These are phyloP conservation scores for Hippophae rhamnoides DNA, from an alignment of 306 rosid species.

Conservation along the genomic window DNA sequence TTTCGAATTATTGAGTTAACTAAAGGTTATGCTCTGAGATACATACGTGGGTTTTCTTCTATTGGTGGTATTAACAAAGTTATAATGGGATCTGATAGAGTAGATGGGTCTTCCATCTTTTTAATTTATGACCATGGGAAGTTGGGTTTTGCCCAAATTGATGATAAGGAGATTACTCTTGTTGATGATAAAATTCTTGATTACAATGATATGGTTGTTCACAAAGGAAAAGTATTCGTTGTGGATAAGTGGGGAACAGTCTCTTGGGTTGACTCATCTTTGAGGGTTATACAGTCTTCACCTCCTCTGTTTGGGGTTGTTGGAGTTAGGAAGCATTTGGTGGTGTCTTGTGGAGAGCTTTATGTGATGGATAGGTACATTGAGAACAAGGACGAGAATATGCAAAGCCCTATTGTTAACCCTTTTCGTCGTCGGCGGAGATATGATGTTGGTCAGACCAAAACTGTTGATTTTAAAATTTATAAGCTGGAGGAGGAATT, in stretches of 20 bases:
- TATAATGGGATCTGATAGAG: constrained; percentile 24
- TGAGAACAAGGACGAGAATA: constrained; percentile 7
- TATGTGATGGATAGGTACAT: constrained; percentile 52
- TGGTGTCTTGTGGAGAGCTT: constrained; percentile 57
- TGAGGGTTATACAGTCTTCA: constrained; percentile 37
- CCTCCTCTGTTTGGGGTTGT: constrained; percentile 41
- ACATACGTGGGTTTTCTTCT: background rate
- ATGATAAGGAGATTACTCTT: constrained; percentile 27
- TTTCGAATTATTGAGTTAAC: constrained; percentile 12
- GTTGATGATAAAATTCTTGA: constrained; percentile 31
- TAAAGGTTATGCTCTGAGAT: constrained; percentile 12
- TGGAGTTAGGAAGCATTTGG: constrained; percentile 55
- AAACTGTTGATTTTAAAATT: constrained; percentile 37
- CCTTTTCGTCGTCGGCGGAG: background rate
- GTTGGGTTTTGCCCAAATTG: constrained; percentile 37
- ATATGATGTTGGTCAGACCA: background rate
- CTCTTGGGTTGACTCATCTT: constrained; percentile 45
- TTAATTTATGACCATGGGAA: constrained; percentile 33
- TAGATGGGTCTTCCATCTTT: constrained; percentile 20
- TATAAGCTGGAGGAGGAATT: constrained; percentile 34
- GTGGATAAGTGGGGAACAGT: constrained; percentile 57
- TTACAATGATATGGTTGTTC: constrained; percentile 52
- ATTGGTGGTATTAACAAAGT: constrained; percentile 31
- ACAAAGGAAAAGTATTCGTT: constrained; percentile 43
- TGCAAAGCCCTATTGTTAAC: too few relatives aligned